Conservation (phyloP, 2,329 filamentous ascomycete species). For the Botryotinia calthae region DNA sequence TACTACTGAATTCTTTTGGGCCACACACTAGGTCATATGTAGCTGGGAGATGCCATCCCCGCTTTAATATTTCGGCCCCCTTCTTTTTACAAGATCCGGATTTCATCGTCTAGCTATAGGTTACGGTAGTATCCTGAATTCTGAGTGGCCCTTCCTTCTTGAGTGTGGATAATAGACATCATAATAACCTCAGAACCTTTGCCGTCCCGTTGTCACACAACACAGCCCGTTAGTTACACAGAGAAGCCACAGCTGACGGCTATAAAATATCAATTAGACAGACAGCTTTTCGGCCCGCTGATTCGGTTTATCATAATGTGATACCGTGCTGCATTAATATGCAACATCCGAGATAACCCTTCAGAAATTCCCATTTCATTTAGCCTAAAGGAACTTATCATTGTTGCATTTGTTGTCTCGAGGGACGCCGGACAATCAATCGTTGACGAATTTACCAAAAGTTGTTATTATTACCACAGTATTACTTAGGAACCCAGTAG, state of each 20-base stretch:
- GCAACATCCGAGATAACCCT: background rate
- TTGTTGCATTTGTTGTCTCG: background rate
- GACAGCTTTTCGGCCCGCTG: background rate
- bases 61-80: background rate
- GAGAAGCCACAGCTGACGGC: background rate
- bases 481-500: background rate
- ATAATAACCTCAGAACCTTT: background rate
- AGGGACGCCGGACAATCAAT: background rate
- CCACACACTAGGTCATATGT: background rate
- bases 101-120: background rate
- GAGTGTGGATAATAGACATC: background rate
- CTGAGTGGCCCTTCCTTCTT: background rate
- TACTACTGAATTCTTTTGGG: background rate
- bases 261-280: background rate
- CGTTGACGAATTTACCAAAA: background rate
- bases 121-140: background rate
- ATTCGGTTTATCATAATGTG: background rate
- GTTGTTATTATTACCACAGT: background rate
- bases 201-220: background rate
- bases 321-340: background rate
- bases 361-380: background rate
- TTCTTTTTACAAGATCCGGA: constrained; percentile 8
- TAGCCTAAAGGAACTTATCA: background rate
- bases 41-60: background rate
- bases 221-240: background rate